Conservation (phyloP, 2,329 filamentous ascomycete genomes). For the Annulohypoxylon truncatum region DNA sequence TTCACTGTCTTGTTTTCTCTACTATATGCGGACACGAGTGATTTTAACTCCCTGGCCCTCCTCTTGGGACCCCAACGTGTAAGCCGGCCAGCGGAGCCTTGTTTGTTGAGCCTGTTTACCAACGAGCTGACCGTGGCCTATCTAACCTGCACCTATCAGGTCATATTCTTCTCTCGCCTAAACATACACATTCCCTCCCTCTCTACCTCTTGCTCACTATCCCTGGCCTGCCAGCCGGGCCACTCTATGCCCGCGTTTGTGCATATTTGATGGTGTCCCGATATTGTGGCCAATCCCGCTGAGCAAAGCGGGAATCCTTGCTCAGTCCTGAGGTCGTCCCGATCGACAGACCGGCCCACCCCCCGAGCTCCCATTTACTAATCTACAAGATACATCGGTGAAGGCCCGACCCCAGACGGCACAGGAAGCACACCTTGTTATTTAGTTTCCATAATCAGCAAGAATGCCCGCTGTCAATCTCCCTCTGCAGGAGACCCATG, state of each 20-base stretch:
- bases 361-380: constrained; percentile 40
- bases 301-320: constrained; percentile 35
- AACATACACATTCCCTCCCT: constrained; percentile 6
- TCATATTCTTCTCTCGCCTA: constrained; percentile 20
- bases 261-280: constrained; percentile 23
- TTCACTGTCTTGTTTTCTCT: constrained; percentile 9
- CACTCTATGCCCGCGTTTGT: constrained; percentile 17
- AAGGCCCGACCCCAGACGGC: constrained; percentile 43
- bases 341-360: constrained; percentile 46
- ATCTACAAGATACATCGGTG: constrained; percentile 41
- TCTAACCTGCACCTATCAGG: constrained; percentile 25
- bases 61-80: constrained; percentile 38
- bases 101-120: constrained; percentile 35
- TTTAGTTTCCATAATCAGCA: constrained; percentile 51
- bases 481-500: constrained; percentile 45
- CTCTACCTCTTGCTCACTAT: no score
- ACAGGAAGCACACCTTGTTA: constrained; percentile 38
- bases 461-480: constrained; percentile 55
- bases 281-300: constrained; percentile 33
- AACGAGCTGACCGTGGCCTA: constrained; percentile 30
- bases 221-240: constrained; percentile 18
- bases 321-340: constrained; percentile 39
- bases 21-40: constrained; percentile 28
- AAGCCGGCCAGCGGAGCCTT: constrained; percentile 34
- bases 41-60: constrained; percentile 22